Percentiles rank a stretch among this genome's conserved stretches.
phyloP scores from a whole-genome alignment of 768 basidiomycete species.

The Russula sp. region DNA sequence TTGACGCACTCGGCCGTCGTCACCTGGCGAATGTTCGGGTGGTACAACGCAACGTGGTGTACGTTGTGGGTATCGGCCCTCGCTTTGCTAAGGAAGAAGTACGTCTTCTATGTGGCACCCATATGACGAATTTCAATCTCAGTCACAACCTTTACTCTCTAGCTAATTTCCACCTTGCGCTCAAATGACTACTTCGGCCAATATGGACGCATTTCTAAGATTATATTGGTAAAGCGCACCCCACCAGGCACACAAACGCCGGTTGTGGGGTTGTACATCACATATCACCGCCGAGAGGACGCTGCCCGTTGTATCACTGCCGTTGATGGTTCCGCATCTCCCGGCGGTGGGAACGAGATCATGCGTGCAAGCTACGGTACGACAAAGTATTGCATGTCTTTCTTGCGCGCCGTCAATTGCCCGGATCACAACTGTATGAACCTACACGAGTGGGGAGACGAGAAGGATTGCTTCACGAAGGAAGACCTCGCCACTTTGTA shows the following conservation, averaged over 20 bases:
- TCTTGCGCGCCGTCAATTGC: constrained; percentile 80
- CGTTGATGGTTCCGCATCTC: constrained; percentile 87
- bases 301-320: constrained; percentile 89
- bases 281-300: constrained; percentile 90
- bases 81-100: constrained; percentile 97
- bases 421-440: constrained; percentile 89
- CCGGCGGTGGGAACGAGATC: constrained; percentile 81
- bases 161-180: constrained; percentile 89
- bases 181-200: constrained; percentile 97
- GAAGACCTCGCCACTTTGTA: constrained; percentile 92
- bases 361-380: constrained; percentile 95
- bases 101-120: constrained; percentile 26
- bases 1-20: constrained; percentile 77
- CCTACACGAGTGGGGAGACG: constrained; percentile 97
- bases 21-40: constrained; percentile 91
- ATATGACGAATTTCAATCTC: constrained; percentile 18
- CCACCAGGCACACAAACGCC: constrained; percentile 65
- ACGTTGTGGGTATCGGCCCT: constrained; percentile 92
- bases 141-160: constrained; percentile 6
- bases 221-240: constrained; percentile 86
- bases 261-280: constrained; percentile 92
- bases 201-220: constrained; percentile 96
- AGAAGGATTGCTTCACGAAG: constrained; percentile 95
- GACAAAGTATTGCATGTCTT: constrained; percentile 96
- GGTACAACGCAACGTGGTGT: constrained; percentile 94